Evolutionary conservation across 2,329 filamentous ascomycete genomes (phyloP).

Genomic region (Daldinia sp.): DNA sequence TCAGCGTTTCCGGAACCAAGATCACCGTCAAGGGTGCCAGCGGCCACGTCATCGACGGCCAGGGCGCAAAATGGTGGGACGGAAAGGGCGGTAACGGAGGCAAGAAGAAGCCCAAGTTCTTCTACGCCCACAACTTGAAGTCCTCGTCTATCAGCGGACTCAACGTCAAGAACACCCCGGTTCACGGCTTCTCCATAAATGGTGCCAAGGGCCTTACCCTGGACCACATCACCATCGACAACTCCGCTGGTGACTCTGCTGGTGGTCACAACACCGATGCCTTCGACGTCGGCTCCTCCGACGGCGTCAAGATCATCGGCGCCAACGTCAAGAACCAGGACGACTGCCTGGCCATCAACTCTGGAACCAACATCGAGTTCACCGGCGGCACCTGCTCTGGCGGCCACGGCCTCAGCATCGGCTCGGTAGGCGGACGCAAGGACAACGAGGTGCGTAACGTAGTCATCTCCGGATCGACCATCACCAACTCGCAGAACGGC

Average conservation of each 20-base stretch:
- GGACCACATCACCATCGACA: slow-evolving; percentile 66
- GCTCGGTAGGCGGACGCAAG: slow-evolving; percentile 67
- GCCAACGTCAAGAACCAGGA: slow-evolving; percentile 69
- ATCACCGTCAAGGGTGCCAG: slow-evolving; percentile 65
- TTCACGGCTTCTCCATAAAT: slow-evolving; percentile 64
- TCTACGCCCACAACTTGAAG: slow-evolving; percentile 65
- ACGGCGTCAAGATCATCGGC: slow-evolving; percentile 62
- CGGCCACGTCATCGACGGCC: slow-evolving; percentile 67
- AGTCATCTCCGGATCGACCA: slow-evolving; percentile 61
- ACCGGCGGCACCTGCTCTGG: slow-evolving; percentile 60
- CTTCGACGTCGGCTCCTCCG: slow-evolving; percentile 62
- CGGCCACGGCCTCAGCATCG: slow-evolving; percentile 70
- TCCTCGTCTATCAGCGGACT: slow-evolving; percentile 62
- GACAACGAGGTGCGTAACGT: slow-evolving; percentile 68
- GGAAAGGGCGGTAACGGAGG: slow-evolving; percentile 69
- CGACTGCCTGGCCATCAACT: slow-evolving; percentile 70
- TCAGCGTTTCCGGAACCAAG: slow-evolving; percentile 69
- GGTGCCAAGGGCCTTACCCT: slow-evolving; percentile 59
- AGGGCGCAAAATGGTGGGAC: slow-evolving; percentile 72
- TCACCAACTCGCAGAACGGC: slow-evolving; percentile 66
- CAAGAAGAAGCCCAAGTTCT: slow-evolving; percentile 73
- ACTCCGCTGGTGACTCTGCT: slow-evolving; percentile 68
- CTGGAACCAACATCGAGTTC: slow-evolving; percentile 60
- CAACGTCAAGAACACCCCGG: slow-evolving; percentile 66
- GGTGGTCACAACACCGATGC: slow-evolving; percentile 68